Conservation (phyloP, 2,329 filamentous ascomycete genomes). For the Bimuria novae-zelandiae region DNA sequence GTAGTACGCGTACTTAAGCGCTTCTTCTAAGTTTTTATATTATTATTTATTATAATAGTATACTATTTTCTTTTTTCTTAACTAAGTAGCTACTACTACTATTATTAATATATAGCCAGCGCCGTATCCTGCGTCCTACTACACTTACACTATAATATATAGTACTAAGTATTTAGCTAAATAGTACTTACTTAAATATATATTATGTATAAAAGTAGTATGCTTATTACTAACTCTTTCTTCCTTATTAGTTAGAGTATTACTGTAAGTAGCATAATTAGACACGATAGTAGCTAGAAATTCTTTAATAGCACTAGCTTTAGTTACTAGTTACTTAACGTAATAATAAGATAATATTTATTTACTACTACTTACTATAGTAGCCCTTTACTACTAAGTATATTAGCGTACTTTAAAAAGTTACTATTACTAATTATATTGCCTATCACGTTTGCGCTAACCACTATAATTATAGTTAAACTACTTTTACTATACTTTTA, state of each 20-base stretch:
- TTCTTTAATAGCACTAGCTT: conserved; percentile 2
- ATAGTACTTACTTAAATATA: conserved; percentile 2
- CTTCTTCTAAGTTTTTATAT: background rate
- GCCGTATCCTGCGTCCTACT: background rate
- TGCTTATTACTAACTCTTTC: background rate
- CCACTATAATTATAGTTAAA: conserved; percentile 12
- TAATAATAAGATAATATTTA: conserved; percentile 22
- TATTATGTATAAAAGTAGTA: background rate
- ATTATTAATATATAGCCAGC: background rate
- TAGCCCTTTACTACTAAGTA: conserved; percentile 10
- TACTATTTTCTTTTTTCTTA: background rate
- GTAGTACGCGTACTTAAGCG: background rate
- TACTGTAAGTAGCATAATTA: background rate
- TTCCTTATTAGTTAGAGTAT: background rate
- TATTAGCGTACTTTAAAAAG: background rate
- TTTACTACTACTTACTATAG: conserved; percentile 16
- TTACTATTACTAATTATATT: background rate
- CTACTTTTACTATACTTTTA: background rate
- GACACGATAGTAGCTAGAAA: background rate
- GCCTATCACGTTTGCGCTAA: conserved; percentile 11
- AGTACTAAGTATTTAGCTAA: background rate
- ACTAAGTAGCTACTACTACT: background rate
- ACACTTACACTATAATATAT: background rate
- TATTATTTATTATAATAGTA: background rate
- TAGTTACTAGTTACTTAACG: conserved; percentile 1